Conservation (phyloP, 129 eudicot genomes). For the Glebionis coronaria region DNA sequence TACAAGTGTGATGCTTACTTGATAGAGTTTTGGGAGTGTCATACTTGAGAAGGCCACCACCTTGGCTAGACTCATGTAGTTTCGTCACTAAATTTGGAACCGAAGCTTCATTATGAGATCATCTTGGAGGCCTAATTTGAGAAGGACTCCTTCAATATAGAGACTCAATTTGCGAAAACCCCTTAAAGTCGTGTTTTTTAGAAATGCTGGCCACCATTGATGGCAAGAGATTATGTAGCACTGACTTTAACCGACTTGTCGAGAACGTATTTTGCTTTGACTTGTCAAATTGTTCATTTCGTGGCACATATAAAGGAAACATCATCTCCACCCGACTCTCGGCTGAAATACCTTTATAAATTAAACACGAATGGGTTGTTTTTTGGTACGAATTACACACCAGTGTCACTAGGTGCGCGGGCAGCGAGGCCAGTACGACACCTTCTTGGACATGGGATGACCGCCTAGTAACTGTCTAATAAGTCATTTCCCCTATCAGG, state of each 20-base stretch:
- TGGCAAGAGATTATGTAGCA: constrained; percentile 76
- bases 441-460: constrained; percentile 76
- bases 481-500: too few species aligned
- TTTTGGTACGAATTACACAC: constrained; percentile 27
- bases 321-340: constrained; percentile 94
- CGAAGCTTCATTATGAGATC: too few species aligned
- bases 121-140: too few species aligned
- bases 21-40: too few species aligned
- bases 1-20: too few species aligned
- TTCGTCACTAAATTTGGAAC: too few species aligned
- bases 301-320: constrained; percentile 83
- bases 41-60: too few species aligned
- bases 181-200: constrained; percentile 69
- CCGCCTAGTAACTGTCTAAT: too few species aligned
- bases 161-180: constrained; percentile 74
- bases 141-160: too few species aligned
- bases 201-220: constrained; percentile 76
- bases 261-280: constrained; percentile 68
- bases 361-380: too few species aligned
- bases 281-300: constrained; percentile 94
- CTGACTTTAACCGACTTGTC: constrained; percentile 70
- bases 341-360: constrained; percentile 14
- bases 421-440: constrained; percentile 97
- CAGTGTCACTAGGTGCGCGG: constrained; percentile 66
- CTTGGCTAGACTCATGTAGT: too few species aligned